Evolutionary conservation across 257 asterid species (phyloP).

Genomic region (Solanum appendiculatum): DNA sequence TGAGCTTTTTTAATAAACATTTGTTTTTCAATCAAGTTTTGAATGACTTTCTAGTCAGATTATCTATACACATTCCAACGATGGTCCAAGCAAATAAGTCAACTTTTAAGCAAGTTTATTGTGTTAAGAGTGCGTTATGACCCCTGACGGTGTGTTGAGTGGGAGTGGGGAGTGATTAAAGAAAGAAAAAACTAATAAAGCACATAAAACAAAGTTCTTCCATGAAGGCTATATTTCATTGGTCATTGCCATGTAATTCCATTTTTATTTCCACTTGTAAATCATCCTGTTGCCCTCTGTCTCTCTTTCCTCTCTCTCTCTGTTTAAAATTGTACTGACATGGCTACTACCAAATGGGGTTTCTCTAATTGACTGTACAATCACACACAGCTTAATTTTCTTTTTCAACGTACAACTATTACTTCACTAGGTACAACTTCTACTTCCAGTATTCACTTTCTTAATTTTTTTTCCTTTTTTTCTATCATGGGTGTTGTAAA

Average conservation of each 20-base stretch:
- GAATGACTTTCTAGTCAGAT: neutral
- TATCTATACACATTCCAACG: fast-evolving
- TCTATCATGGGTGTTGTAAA: neutral
- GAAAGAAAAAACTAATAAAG: neutral
- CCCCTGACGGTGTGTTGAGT: no score
- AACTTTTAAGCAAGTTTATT: neutral
- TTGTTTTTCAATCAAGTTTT: neutral
- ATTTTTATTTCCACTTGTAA: slow-evolving; percentile 7
- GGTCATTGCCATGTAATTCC: slow-evolving; percentile 23
- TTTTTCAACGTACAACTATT: neutral
- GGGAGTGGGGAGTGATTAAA: neutral
- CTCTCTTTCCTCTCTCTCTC: neutral
- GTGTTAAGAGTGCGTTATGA: neutral
- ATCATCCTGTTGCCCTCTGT: neutral
- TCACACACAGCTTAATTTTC: neutral
- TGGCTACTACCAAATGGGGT: slow-evolving; percentile 21
- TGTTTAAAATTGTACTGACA: slow-evolving; percentile 35
- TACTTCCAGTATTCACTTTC: neutral
- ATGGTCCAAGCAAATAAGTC: neutral
- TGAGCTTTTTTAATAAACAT: neutral
- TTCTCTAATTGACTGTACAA: slow-evolving; percentile 6
- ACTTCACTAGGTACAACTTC: neutral
- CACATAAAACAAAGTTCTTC: slow-evolving; percentile 6
- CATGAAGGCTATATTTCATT: slow-evolving; percentile 31
- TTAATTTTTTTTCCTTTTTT: neutral